These are phyloP conservation scores for Phycomyces blakesleeanus DNA, from an alignment of 192 early-diverging fungal species.

Conservation along the genomic window DNA sequence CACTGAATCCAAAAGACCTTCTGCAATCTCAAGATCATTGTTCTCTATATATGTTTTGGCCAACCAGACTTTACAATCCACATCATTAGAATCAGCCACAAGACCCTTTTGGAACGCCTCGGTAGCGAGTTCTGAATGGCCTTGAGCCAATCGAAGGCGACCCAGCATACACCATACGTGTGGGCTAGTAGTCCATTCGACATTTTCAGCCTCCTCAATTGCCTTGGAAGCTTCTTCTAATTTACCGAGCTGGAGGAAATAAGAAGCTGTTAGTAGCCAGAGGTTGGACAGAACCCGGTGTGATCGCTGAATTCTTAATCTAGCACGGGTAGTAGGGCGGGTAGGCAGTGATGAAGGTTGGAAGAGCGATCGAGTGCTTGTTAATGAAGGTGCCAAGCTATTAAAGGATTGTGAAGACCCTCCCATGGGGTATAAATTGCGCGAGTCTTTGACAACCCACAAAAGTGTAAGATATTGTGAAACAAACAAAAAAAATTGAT, in stretches of 20 bases:
- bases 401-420: slow-evolving; percentile 23
- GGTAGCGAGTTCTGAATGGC: slow-evolving; percentile 35
- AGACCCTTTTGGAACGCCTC: slow-evolving; percentile 50
- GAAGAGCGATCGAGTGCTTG: slow-evolving; percentile 26
- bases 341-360: slow-evolving; percentile 27
- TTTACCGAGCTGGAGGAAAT: slow-evolving; percentile 43
- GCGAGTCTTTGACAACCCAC: background rate
- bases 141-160: slow-evolving; percentile 34
- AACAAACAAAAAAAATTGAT: no score
- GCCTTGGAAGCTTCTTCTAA: slow-evolving; percentile 54
- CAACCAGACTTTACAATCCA: slow-evolving; percentile 40
- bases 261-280: slow-evolving; percentile 53
- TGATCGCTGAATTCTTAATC: slow-evolving; percentile 40
- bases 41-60: slow-evolving; percentile 43
- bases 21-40: slow-evolving; percentile 46
- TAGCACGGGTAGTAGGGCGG: slow-evolving; percentile 32
- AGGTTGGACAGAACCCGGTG: slow-evolving; percentile 43
- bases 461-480: background rate
- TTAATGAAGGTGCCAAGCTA: slow-evolving; percentile 37
- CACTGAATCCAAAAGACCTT: slow-evolving; percentile 46
- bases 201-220: slow-evolving; percentile 52
- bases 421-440: background rate
- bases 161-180: slow-evolving; percentile 57
- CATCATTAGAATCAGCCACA: slow-evolving; percentile 38
- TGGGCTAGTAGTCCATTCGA: slow-evolving; percentile 39